These are phyloP conservation scores for Penicillium macrosclerotiorum DNA, from an alignment of 495 filamentous ascomycete genomes.

Conservation along the genomic window DNA sequence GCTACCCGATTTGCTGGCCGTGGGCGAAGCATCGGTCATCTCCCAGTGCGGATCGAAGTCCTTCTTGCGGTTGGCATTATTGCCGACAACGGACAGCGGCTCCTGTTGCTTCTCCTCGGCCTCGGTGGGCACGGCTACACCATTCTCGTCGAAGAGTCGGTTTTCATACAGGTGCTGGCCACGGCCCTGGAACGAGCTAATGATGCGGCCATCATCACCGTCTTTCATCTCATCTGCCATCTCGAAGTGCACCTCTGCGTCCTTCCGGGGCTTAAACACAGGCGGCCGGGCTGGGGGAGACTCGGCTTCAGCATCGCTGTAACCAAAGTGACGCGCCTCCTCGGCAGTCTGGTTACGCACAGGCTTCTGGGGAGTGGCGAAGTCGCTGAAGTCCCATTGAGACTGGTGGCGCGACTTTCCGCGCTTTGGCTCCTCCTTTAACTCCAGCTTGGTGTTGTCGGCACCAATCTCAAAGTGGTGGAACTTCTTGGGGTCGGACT, in stretches of 20 bases:
- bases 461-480: slow-evolving; percentile 84
- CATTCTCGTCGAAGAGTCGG: slow-evolving; percentile 61
- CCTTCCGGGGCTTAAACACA: slow-evolving; percentile 66
- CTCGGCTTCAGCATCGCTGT: slow-evolving; percentile 62
- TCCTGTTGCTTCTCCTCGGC: slow-evolving; percentile 26
- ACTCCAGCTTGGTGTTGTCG: slow-evolving; percentile 41
- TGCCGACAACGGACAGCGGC: slow-evolving; percentile 61
- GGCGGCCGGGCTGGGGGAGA: slow-evolving; percentile 55
- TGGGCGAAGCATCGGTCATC: slow-evolving; percentile 62
- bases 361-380: slow-evolving; percentile 73
- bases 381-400: slow-evolving; percentile 86
- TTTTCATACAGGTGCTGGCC: slow-evolving; percentile 76
- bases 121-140: slow-evolving; percentile 25
- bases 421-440: slow-evolving; percentile 36
- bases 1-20: slow-evolving; percentile 32
- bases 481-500: slow-evolving; percentile 70
- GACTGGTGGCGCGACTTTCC: slow-evolving; percentile 61
- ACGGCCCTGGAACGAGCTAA: slow-evolving; percentile 53
- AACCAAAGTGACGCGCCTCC: slow-evolving; percentile 68
- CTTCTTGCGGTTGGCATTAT: slow-evolving; percentile 64
- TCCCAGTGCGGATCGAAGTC: slow-evolving; percentile 72
- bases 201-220: slow-evolving; percentile 30
- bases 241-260: slow-evolving; percentile 78
- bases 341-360: slow-evolving; percentile 50
- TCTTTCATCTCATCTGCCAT: slow-evolving; percentile 51